Evolutionary conservation across 768 basidiomycete species (phyloP).

Genomic region (Pleurotus giganteus): DNA sequence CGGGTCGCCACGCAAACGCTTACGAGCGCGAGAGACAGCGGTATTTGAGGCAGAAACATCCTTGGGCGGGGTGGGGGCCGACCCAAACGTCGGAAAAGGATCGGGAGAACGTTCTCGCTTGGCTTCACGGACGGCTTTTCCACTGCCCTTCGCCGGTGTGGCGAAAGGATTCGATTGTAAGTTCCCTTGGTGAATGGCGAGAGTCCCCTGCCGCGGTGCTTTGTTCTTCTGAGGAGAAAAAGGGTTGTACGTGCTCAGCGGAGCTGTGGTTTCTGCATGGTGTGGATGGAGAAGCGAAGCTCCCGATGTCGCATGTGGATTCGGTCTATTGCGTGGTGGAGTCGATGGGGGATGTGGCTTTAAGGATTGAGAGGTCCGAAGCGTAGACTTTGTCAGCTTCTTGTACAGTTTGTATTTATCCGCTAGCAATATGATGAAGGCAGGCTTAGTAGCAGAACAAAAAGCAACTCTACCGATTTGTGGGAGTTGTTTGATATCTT

Average conservation of each 20-base stretch:
- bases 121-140: constrained; percentile 20
- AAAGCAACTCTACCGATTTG: constrained; percentile 56
- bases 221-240: constrained; percentile 78
- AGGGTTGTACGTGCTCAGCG: constrained; percentile 64
- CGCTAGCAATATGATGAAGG: constrained; percentile 40
- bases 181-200: constrained; percentile 18
- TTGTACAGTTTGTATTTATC: constrained; percentile 84
- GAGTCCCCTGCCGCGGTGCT: constrained; percentile 22
- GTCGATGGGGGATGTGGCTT: constrained; percentile 32
- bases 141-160: constrained; percentile 38
- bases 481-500: constrained; percentile 67
- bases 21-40: constrained; percentile 68
- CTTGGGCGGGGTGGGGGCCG: constrained; percentile 17
- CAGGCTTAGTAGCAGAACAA: too few relatives aligned
- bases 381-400: constrained; percentile 55
- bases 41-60: constrained; percentile 27
- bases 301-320: constrained; percentile 30
- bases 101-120: constrained; percentile 29
- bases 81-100: constrained; percentile 36
- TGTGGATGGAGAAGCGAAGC: constrained; percentile 38
- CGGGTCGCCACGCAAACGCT: constrained; percentile 78
- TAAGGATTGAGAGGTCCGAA: constrained; percentile 15
- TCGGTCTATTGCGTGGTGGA: constrained; percentile 30
- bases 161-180: constrained; percentile 40
- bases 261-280: constrained; percentile 45